These are phyloP conservation scores for Diplodia scrobiculata DNA, from an alignment of 2,329 filamentous ascomycete genomes.

Conservation along the genomic window DNA sequence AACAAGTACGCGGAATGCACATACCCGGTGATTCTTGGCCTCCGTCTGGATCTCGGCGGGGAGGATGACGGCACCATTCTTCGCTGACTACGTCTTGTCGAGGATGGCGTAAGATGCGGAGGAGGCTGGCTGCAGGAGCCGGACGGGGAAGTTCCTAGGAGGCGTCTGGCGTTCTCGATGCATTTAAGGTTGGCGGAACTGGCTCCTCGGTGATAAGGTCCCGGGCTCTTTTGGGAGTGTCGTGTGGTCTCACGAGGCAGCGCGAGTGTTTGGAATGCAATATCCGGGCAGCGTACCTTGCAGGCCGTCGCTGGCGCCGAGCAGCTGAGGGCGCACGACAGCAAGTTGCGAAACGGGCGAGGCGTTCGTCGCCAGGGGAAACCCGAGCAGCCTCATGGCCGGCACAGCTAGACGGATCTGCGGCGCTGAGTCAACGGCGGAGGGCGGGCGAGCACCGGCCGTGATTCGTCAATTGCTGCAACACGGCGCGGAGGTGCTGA, in stretches of 20 bases:
- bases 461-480: conserved; percentile 24
- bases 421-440: conserved; percentile 27
- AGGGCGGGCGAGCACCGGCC: neutral
- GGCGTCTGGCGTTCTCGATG: neutral
- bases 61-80: neutral
- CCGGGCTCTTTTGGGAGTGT: neutral
- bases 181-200: conserved; percentile 21
- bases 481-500: conserved; percentile 15
- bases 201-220: neutral
- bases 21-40: neutral
- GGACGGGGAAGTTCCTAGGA: no score
- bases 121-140: no score
- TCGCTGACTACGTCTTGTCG: no score
- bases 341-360: conserved; percentile 17
- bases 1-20: neutral
- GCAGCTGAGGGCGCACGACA: conserved; percentile 2
- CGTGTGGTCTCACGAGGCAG: conserved; percentile 8
- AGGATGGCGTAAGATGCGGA: no score
- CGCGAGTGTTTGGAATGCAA: conserved; percentile 26
- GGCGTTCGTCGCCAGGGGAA: conserved; percentile 14
- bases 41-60: neutral
- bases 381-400: conserved; percentile 4
- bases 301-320: conserved; percentile 17
- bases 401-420: conserved; percentile 11
- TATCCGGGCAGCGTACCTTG: conserved; percentile 27